phyloP scores from a whole-genome alignment of 2,329 filamentous ascomycete genomes.

The Zalaria obscura region DNA sequence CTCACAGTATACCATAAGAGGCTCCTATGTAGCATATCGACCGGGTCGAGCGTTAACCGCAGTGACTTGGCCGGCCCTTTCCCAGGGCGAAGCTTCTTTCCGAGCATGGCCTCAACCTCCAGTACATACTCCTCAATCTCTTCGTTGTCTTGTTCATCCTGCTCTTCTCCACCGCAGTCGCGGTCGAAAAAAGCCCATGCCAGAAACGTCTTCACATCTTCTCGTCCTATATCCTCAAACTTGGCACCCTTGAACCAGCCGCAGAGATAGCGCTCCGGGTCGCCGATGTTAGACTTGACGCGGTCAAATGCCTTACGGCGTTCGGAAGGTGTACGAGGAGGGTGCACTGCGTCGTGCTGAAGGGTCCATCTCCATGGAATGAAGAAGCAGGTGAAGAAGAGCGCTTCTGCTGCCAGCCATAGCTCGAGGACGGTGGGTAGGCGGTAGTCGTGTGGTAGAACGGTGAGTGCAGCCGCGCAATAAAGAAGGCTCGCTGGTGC shows the following conservation, averaged over 20 bases:
- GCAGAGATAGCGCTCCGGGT: conserved; percentile 42
- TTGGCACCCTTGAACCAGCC: conserved; percentile 54
- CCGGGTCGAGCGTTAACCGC: conserved; percentile 48
- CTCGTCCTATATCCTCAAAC: conserved; percentile 42
- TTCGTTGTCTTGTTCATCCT: conserved; percentile 31
- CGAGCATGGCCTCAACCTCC: conserved; percentile 39
- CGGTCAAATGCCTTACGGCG: conserved; percentile 44
- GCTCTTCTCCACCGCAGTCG: conserved; percentile 28
- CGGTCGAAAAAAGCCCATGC: conserved; percentile 46
- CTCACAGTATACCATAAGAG: conserved; percentile 6
- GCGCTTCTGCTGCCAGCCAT: conserved; percentile 35
- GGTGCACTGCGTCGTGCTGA: conserved; percentile 38
- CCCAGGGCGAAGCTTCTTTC: conserved; percentile 37
- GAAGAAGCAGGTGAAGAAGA: conserved; percentile 41
- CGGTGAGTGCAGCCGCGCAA: background rate
- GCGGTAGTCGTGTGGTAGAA: background rate
- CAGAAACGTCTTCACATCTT: conserved; percentile 55
- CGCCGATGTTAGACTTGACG: conserved; percentile 40
- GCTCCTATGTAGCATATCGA: conserved; percentile 5
- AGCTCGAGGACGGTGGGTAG: conserved; percentile 19
- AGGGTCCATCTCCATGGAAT: conserved; percentile 37
- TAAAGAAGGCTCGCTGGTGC: background rate
- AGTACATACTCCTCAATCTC: conserved; percentile 43
- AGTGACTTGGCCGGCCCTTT: conserved; percentile 41
- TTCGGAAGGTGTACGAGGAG: conserved; percentile 27